Base-by-base conservation (phyloP, 495 filamentous ascomycete genomes). In the Penicillium pulvis region DNA sequence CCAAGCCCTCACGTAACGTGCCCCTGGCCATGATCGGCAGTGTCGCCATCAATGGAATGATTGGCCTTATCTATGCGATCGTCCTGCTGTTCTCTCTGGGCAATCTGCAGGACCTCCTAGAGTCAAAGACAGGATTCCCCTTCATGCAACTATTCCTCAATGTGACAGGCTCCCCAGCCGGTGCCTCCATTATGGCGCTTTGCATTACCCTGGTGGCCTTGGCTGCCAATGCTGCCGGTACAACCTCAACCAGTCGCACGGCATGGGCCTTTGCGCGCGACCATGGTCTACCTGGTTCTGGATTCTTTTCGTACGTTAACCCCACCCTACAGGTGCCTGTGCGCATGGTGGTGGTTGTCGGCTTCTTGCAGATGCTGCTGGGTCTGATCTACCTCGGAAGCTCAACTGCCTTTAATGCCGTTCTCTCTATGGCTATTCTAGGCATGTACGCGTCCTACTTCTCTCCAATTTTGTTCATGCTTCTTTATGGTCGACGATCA, bases 111-210 rank as follows among this genome's bases (percentile, higher is more conserved):
- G 43, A 56, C 2, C 65, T 69, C 2, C 60, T 81, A 8, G 45
- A 57, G 10, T 69, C 65, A 19, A 62, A 66, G 0, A 69, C 66
- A 2, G 64, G 72, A 6, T 84, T 73, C 48, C 79, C 80, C 0
- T 80, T 81, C 43, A 77, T 85, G 51, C 66, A 79, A 49, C 74
- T 83, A 16, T 80, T 67, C 24, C 50, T 67, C 4, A 67, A 67
- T 12, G 71, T 72, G 6, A 75, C 74, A 1, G 56, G 63, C 28
- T 75, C 70, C 2, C 59, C 58, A 6, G 65, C 65, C 9, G 79
- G 72, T 3, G 75, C 78, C 1, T 74, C 73, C 1, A 64, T 74
- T 1, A 56, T 67, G 31, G 42, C 64, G 4, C 30, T 67, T 4
- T 62, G 55, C 16, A 54, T 67, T 20, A 64, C 55, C 2, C n/a